Base-by-base conservation (phyloP, 176 grass and related monocot species). In the Aegilops longissima region DNA sequence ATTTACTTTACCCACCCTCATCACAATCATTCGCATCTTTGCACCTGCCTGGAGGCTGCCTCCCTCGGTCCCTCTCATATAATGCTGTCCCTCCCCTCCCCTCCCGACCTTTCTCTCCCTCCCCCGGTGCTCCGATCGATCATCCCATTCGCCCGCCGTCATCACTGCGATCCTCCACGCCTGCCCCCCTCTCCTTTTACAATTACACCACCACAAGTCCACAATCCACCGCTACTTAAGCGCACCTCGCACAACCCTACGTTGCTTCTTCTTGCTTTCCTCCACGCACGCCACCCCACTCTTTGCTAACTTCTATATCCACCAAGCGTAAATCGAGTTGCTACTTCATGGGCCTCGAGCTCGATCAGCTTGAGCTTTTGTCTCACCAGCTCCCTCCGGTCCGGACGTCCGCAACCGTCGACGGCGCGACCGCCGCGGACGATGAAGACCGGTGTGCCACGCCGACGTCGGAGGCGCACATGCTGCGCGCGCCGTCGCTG, bases 101-200 rank as follows among this genome's bases (percentile, higher is more conserved):
- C 27, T 44, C 49, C 51, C 12, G 73, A 44, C 44, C 44, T 76
- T 77, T 27, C 52, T 86, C 71, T 86, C 44, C 9, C 66, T 83
- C 40, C 89, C 80, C 82, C 65, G 23, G 44, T 80, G 54, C 54
- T 56, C 52, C 77, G 20, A 30, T 31, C 65, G 29, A 36, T 56
- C 29, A 31, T 36, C 66, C 12, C 12, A 21, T 59, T 44, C 23
- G 63, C 64, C 63, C 23, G 63, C 64, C 63, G 86, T 86, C 76
- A 87, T 87, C 85, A 90, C 68, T 74, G 75, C 66, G 31, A 87
- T 59, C 45, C 44, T 67, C 74, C 89, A 87, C 89, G 85, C 89
- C 75, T 87, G 84, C 75, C 68, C 73, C 89, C 51, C 23, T 8
- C 29, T 29, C 29, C 45, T 34, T 4, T 5, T 14, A 36, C 39